These are phyloP conservation scores for Amaranthus tricolor DNA, from an alignment of 179 eudicot species.

Conservation along the genomic window DNA sequence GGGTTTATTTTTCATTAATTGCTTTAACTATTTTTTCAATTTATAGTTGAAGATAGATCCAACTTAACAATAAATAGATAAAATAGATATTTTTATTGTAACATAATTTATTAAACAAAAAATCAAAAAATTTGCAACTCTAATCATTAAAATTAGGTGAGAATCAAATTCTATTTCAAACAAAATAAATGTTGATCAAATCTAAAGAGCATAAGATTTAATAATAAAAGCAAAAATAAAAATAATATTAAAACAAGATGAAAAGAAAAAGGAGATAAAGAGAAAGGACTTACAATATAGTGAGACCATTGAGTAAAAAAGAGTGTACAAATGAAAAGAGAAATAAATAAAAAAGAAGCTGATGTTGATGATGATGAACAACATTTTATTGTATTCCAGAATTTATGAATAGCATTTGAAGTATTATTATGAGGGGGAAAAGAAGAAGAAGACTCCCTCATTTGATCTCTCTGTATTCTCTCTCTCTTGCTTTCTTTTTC, in stretches of 20 bases:
- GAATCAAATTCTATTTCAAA: not conserved
- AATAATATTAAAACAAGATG: not conserved
- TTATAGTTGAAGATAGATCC: too few species aligned
- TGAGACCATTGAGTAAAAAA: conserved; percentile 4
- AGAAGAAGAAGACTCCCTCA: not conserved
- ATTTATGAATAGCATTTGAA: not conserved
- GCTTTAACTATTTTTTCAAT: too few species aligned
- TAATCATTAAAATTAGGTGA: too few species aligned
- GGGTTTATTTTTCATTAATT: too few species aligned
- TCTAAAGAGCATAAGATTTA: not conserved
- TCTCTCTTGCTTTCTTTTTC: too few species aligned
- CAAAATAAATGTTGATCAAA: not conserved
- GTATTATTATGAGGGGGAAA: not conserved
- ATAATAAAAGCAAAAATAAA: not conserved
- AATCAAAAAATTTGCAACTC: too few species aligned
- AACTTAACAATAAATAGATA: too few species aligned
- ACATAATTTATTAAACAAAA: too few species aligned
- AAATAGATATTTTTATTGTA: too few species aligned
- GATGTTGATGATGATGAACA: conserved; percentile 2
- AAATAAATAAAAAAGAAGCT: not conserved
- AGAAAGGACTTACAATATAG: conserved; percentile 9
- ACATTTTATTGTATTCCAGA: not conserved
- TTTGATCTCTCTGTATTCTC: not conserved
- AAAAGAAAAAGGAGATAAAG: not conserved
- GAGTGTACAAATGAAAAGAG: not conserved